Evolutionary conservation across 2,329 filamentous ascomycete species (phyloP).

Genomic region (Acephala macrosclerotiorum): DNA sequence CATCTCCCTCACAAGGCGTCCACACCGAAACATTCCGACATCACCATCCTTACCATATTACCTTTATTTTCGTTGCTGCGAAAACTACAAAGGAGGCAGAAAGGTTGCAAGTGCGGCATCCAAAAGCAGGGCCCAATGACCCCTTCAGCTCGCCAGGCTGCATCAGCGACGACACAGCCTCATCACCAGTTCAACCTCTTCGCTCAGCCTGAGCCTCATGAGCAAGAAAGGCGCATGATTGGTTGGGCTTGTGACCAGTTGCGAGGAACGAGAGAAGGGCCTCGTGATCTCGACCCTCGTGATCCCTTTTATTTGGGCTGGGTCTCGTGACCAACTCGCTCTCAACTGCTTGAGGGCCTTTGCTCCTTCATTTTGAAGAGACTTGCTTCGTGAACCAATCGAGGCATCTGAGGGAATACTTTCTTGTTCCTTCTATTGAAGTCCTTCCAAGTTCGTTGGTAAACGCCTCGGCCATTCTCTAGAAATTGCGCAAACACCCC

Average conservation of each 20-base stretch:
- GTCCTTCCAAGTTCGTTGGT: too few species aligned
- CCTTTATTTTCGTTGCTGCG: neutral
- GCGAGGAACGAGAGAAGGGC: too few species aligned
- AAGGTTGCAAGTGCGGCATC: neutral
- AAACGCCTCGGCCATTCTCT: too few species aligned
- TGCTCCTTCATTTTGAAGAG: too few species aligned
- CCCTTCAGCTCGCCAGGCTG: neutral
- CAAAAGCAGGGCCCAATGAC: slow-evolving; percentile 3
- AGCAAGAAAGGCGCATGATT: slow-evolving; percentile 6
- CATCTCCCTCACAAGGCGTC: neutral
- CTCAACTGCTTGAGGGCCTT: too few species aligned
- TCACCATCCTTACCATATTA: neutral
- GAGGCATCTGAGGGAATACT: too few species aligned
- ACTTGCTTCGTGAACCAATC: too few species aligned
- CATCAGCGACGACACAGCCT: slow-evolving; percentile 5
- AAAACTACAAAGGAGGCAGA: neutral
- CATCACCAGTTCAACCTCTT: slow-evolving; percentile 3
- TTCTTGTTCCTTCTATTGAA: too few species aligned
- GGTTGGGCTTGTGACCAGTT: slow-evolving; percentile 5
- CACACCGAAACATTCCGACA: neutral
- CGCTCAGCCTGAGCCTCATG: slow-evolving; percentile 3
- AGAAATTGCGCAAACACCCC: too few species aligned
- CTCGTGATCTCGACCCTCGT: neutral
- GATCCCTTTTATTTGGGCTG: neutral
- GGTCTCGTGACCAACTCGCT: neutral